Conservation (phyloP, 2,329 filamentous ascomycete species). For the Neophaeococcomyces mojaviensis region DNA sequence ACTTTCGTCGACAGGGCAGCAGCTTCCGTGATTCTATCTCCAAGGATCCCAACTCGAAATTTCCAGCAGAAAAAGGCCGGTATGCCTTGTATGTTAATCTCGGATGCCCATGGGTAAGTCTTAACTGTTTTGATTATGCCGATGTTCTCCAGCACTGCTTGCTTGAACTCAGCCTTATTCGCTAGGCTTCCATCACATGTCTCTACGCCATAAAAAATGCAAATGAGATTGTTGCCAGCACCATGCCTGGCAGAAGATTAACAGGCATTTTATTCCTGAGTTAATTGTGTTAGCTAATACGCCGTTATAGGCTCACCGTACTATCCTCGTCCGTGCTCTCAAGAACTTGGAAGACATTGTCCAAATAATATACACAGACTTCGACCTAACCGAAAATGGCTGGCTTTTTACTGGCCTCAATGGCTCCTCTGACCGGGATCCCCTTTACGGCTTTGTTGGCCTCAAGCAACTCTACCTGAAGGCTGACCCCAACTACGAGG, state of each 20-base stretch:
- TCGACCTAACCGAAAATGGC: constrained; percentile 42
- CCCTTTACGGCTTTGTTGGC: constrained; percentile 62
- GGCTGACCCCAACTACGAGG: constrained; percentile 59
- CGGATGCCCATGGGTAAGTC: constrained; percentile 51
- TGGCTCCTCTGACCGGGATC: constrained; percentile 54
- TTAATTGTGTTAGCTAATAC: neutral
- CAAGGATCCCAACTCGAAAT: constrained; percentile 42
- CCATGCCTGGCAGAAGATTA: neutral
- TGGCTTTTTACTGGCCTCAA: constrained; percentile 69
- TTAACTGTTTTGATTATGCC: neutral
- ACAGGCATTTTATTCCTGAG: neutral
- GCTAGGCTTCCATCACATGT: no score
- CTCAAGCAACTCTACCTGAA: constrained; percentile 69
- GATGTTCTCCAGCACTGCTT: neutral
- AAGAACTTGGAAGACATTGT: constrained; percentile 46
- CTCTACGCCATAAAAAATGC: no score
- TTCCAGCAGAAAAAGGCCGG: constrained; percentile 52
- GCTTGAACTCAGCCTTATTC: neutral
- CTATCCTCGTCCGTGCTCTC: constrained; percentile 40
- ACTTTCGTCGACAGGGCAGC: constrained; percentile 47
- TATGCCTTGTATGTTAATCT: constrained; percentile 57
- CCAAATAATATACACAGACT: constrained; percentile 40
- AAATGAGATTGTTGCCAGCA: no score
- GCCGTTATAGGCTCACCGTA: constrained; percentile 40
- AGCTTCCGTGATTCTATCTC: constrained; percentile 52